A percentile compares a stretch with the other conserved stretches of the same genome.
Conservation (phyloP, 257 asterid genomes). For the Solanum chiquidenum region DNA sequence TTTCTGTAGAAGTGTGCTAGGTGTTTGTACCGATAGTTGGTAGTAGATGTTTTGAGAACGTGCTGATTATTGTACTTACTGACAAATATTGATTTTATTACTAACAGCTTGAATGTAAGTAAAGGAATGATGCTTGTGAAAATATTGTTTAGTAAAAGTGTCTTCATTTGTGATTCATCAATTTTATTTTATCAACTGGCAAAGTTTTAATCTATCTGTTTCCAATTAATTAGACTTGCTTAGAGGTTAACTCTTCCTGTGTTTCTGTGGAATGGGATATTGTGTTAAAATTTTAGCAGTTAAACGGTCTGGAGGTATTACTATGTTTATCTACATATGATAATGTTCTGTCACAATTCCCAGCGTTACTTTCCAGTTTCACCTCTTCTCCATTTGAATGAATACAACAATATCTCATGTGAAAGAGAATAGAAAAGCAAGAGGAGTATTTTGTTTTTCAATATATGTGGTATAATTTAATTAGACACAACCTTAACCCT, state of each 20-base stretch:
- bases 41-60: slow-evolving; percentile 33
- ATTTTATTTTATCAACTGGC: not conserved
- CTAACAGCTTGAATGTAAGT: slow-evolving; percentile 46
- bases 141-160: not conserved
- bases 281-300: not conserved
- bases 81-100: slow-evolving; percentile 23
- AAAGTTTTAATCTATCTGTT: not conserved
- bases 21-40: slow-evolving; percentile 18
- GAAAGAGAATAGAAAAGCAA: not conserved
- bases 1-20: slow-evolving; percentile 31
- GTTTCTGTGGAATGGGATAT: not conserved
- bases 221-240: not conserved
- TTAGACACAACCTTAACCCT: too few species aligned
- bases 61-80: slow-evolving; percentile 22
- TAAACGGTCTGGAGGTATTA: not conserved
- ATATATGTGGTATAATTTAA: too few species aligned
- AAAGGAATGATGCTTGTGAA: slow-evolving; percentile 10
- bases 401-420: not conserved
- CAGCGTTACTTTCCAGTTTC: not conserved
- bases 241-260: not conserved
- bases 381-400: not conserved
- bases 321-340: not conserved
- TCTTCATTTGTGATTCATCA: not conserved
- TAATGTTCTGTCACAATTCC: not conserved
- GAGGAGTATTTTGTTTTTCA: too few species aligned